Evolutionary conservation across 2,329 filamentous ascomycete genomes (phyloP), one percentile per base, ranked within the genome.

Genomic region (Fusarium clavum): DNA sequence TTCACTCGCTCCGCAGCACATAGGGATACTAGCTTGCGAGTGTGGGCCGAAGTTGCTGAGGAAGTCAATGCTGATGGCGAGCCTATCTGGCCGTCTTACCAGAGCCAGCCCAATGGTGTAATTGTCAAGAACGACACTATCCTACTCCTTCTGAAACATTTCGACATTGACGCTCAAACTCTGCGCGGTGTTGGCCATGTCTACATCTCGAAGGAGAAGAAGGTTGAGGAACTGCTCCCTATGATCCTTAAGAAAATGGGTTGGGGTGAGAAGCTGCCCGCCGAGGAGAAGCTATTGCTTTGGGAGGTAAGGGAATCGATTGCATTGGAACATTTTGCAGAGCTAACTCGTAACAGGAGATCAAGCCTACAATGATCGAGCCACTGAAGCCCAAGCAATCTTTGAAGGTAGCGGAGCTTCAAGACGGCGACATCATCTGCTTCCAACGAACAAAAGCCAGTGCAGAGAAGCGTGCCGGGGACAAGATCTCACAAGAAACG

Each of bases 331-430:
- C 18, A 16, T 2, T 13, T 6, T n/a, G 14, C 25, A 10, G 49
- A 47, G 30, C 60, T 64, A 73, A 71, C 40, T 38, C 22, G 40
- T 53, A 27, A 46, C 34, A 88, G 86, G 96, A 99, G 83, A 98
- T 99, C 81, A 99, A 98, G 81, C 94, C 94, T 54, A 93, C 90
- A 64, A 98, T 98, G 94, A 97, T 99, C 72, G 97, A 99, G 77
- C 87, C 88, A 9, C 91, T 99, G 84, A 98, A 98, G 81, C 88
- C 91, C 0, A 98, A 97, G 82, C 90, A 94, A 77, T 94, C 94
- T 0, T 86, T 99, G 64, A 92, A 94, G 71, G 90, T 93, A 64
- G 96, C 96, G 3, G 97, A 99, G 79, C 92, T 99, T 25, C 95
- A 98, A 78, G 95, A 99, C 75, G 96, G 96, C 51, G 96, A 99